Conservation (phyloP, 1,139 yeast genomes). For the Suhomyces bokatorum region DNA sequence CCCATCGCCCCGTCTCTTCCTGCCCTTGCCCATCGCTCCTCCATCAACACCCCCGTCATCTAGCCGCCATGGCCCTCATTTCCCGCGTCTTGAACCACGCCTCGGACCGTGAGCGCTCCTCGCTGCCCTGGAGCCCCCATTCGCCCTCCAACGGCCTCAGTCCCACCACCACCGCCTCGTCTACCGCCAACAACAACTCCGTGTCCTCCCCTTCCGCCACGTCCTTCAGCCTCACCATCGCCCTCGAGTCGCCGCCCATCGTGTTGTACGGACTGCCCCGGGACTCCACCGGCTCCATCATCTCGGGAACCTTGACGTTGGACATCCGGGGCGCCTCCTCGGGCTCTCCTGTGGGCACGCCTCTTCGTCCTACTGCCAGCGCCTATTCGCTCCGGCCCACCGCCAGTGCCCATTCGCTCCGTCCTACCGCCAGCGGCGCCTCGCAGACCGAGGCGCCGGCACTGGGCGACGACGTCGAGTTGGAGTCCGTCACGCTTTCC, state of each 20-base stretch:
- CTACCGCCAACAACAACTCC: not conserved
- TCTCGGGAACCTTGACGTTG: conserved; percentile 66
- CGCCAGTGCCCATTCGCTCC: not conserved
- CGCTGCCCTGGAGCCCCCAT: conserved; percentile 3
- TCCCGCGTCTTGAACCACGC: conserved; percentile 14
- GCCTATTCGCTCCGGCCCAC: not conserved
- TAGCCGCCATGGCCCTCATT: conserved; percentile 13
- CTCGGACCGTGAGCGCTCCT: conserved; percentile 10
- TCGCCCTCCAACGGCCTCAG: conserved; percentile 3
- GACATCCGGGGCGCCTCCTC: conserved; percentile 16
- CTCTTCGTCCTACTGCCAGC: conserved; percentile 4
- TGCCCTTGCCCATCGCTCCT: too few species aligned
- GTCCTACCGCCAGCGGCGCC: conserved; percentile 7
- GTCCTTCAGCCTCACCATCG: conserved; percentile 51
- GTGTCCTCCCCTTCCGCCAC: not conserved
- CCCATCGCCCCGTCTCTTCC: too few species aligned
- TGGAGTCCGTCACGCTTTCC: conserved; percentile 61
- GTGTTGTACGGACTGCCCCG: conserved; percentile 75
- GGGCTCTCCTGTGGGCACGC: not conserved
- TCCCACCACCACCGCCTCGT: conserved; percentile 9
- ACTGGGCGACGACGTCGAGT: conserved; percentile 27
- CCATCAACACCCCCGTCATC: too few species aligned
- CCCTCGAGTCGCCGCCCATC: conserved; percentile 88
- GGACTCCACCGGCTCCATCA: conserved; percentile 82
- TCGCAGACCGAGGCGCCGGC: not conserved